Evolutionary conservation across 768 basidiomycete species (phyloP).

Genomic region (Rhodosporidiobolus sp.): DNA sequence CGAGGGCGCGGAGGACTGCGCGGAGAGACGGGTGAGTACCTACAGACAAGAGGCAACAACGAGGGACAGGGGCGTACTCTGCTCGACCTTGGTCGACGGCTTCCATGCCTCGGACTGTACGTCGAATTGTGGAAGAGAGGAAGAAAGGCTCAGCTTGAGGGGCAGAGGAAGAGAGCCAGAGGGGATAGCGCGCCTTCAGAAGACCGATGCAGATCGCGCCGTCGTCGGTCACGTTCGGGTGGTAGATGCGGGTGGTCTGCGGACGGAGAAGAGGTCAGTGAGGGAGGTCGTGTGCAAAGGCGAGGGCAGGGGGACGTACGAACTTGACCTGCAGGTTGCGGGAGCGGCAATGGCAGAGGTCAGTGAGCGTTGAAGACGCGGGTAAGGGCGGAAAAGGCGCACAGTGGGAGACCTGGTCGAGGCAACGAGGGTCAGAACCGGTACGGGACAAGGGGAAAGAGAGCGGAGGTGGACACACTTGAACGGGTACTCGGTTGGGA

Average conservation of each 20-base stretch:
- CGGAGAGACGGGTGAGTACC: not conserved
- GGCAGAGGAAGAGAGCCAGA: not conserved
- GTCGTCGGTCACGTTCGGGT: slow-evolving; percentile 41
- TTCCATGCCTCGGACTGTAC: slow-evolving; percentile 41
- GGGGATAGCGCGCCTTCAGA: slow-evolving; percentile 21
- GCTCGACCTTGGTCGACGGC: slow-evolving; percentile 41
- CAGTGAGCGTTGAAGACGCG: fast-evolving
- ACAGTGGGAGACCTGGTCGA: slow-evolving; percentile 26
- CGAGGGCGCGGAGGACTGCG: slow-evolving; percentile 38
- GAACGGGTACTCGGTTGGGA: slow-evolving; percentile 41
- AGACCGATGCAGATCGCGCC: slow-evolving; percentile 41
- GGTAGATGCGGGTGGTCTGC: slow-evolving; percentile 41
- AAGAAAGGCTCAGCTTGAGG: not conserved
- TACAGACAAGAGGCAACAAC: not conserved
- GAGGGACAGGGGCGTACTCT: slow-evolving; percentile 6
- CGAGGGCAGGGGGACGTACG: slow-evolving; percentile 9
- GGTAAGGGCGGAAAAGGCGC: not conserved
- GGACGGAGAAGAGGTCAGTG: not conserved
- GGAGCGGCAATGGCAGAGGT: too few relatives aligned
- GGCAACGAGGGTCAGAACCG: not conserved
- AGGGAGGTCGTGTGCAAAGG: not conserved
- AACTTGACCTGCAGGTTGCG: slow-evolving; percentile 34
- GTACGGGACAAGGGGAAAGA: not conserved
- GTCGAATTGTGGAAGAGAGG: too few relatives aligned
- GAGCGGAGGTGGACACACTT: slow-evolving; percentile 5